Conservation (phyloP, 495 filamentous ascomycete genomes). For the Cercophora samala region DNA sequence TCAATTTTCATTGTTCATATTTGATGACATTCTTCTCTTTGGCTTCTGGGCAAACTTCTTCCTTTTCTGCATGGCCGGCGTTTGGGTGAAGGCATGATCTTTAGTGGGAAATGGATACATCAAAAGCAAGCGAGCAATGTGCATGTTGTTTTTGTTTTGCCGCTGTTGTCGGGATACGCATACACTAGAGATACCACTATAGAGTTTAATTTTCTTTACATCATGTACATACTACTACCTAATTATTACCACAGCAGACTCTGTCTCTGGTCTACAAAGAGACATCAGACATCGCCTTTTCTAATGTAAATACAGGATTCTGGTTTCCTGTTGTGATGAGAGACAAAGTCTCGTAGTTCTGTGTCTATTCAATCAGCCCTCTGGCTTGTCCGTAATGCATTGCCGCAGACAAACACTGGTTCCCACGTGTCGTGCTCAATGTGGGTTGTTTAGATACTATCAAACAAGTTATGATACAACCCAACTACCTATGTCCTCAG, state of each 20-base stretch:
- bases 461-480: too few species aligned
- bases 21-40: not conserved
- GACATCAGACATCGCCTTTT: too few species aligned
- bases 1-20: not conserved
- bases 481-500: not conserved
- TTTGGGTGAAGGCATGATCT: not conserved
- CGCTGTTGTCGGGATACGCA: not conserved
- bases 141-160: not conserved
- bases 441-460: too few species aligned
- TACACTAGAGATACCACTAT: not conserved
- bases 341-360: too few species aligned
- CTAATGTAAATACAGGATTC: too few species aligned
- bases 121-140: not conserved
- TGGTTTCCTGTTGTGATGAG: too few species aligned
- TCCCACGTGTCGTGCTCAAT: too few species aligned
- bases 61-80: not conserved
- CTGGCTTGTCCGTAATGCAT: too few species aligned
- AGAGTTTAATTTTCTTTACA: not conserved
- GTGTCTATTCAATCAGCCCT: not conserved
- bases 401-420: too few species aligned
- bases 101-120: not conserved
- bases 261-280: not conserved
- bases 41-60: not conserved
- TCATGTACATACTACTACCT: not conserved
- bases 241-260: not conserved